Evolutionary conservation across 23 red algal species (phyloP), one percentile per base, ranked within the genome.

Genomic region (Pyropia yezoensis): DNA sequence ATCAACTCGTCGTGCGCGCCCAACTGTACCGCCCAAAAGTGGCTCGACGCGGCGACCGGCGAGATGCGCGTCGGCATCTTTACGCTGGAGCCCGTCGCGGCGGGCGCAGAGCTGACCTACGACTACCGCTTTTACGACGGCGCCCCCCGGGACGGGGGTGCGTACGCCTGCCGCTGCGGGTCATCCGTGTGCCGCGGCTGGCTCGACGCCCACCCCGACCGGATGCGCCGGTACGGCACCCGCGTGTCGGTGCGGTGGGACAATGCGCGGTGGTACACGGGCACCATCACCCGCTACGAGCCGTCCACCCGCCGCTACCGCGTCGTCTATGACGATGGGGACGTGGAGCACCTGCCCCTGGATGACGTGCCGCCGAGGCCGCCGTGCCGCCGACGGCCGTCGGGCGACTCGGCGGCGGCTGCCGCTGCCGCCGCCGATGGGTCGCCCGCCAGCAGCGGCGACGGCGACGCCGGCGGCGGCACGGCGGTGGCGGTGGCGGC

Each of bases 1-100:
- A 88, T 96, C 57, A 96, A 96, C 77, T 82, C 79, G 22, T 79
- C 78, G 61, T 96, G 91, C 50, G 84, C 78, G 61, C 91, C 91
- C 24, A 89, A 83, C 49, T 96, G 91, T 50, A 51, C 71, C 52
- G 86, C 91, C 19, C 79, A 89, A 50, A 96, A 90, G 70, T 96
- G 91, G 91, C 66, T 65, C 23, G 91, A 88, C 66, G 47, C 64
- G 0, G 71, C 49, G 9, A 85, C 74, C 14, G 75, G 80, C 49
- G 70, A 89, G 54, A 79, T 74, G 45, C 82, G 86, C 61, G 85
- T 96, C 21, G 83, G 91, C 47, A 96, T 96, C 59, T 96, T 96
- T 82, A 83, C 79, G 55, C 64, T 75, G 21, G 39, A 52, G 49
- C 78, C 89, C 49, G 80, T 96, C 64, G 45, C 70, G 20, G 47